Conservation (phyloP, 2,329 filamentous ascomycete species). For the Byssothecium circinans region DNA sequence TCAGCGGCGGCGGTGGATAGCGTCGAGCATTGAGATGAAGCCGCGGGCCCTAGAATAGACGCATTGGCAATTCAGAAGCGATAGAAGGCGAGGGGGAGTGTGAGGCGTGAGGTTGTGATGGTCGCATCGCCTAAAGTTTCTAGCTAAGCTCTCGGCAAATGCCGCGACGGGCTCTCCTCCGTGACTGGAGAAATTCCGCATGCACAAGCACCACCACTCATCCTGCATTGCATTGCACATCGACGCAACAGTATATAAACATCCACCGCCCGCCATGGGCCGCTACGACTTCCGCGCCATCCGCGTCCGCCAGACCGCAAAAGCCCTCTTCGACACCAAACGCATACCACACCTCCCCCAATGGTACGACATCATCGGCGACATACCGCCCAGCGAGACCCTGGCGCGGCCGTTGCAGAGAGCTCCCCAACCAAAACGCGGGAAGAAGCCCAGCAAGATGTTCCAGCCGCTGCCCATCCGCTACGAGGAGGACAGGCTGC, state of each 20-base stretch:
- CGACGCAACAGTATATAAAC: background rate
- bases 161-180: conserved; percentile 35
- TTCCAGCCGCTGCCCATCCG: conserved; percentile 77
- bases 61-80: conserved; percentile 16
- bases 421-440: conserved; percentile 49
- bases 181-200: background rate
- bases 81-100: conserved; percentile 8
- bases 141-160: conserved; percentile 14
- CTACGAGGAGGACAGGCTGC: conserved; percentile 82
- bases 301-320: conserved; percentile 56
- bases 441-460: conserved; percentile 67
- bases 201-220: too few relatives aligned
- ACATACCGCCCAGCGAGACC: conserved; percentile 62
- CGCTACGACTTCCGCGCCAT: conserved; percentile 55
- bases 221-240: background rate
- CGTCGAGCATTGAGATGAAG: background rate
- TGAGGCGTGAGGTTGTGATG: background rate
- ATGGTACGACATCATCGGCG: conserved; percentile 60
- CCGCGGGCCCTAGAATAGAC: conserved; percentile 14
- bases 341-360: conserved; percentile 48
- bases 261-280: conserved; percentile 47
- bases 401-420: conserved; percentile 59
- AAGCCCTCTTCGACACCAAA: conserved; percentile 52
- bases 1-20: conserved; percentile 29
- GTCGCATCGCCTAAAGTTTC: conserved; percentile 8